phyloP scores from a whole-genome alignment of 108 stramenopile genomes.

The Cyclotella atomus region DNA sequence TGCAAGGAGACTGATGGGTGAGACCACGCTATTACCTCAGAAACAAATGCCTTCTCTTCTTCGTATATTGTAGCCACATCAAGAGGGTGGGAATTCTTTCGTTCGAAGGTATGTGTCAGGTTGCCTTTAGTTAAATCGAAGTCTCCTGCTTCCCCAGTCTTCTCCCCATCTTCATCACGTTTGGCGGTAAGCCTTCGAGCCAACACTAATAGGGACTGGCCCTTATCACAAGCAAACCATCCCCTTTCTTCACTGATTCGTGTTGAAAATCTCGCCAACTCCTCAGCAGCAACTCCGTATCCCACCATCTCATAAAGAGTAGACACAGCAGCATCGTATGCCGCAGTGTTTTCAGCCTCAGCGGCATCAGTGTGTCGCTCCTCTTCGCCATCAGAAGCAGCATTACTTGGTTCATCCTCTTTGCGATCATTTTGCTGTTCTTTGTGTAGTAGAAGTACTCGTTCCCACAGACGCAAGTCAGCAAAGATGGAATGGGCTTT shows the following conservation, averaged over 20 bases:
- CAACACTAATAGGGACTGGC: constrained; percentile 72
- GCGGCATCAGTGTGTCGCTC: constrained; percentile 28
- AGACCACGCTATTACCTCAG: constrained; percentile 74
- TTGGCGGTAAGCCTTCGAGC: constrained; percentile 74
- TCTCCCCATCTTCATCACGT: constrained; percentile 70
- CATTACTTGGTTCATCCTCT: constrained; percentile 39
- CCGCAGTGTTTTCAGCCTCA: constrained; percentile 54
- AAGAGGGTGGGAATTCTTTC: background rate
- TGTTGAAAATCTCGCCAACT: constrained; percentile 81
- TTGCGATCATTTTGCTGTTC: constrained; percentile 55
- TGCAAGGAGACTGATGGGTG: constrained; percentile 42
- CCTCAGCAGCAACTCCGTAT: constrained; percentile 81
- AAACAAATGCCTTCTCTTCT: constrained; percentile 30
- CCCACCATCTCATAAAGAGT: constrained; percentile 92
- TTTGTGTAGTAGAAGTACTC: constrained; percentile 67
- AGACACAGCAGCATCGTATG: constrained; percentile 82
- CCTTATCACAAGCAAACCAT: constrained; percentile 80
- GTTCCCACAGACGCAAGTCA: constrained; percentile 80
- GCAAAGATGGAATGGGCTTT: constrained; percentile 83
- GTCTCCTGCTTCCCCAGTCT: constrained; percentile 49
- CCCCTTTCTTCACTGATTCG: constrained; percentile 66
- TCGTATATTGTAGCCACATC: constrained; percentile 13
- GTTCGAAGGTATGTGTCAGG: background rate
- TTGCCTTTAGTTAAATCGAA: constrained; percentile 14
- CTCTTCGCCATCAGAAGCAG: constrained; percentile 17